Percentiles rank a stretch among this genome's conserved stretches.
These are phyloP conservation scores for Trametes sp. DNA, from an alignment of 1,284 basidiomycete species.

Conservation along the genomic window DNA sequence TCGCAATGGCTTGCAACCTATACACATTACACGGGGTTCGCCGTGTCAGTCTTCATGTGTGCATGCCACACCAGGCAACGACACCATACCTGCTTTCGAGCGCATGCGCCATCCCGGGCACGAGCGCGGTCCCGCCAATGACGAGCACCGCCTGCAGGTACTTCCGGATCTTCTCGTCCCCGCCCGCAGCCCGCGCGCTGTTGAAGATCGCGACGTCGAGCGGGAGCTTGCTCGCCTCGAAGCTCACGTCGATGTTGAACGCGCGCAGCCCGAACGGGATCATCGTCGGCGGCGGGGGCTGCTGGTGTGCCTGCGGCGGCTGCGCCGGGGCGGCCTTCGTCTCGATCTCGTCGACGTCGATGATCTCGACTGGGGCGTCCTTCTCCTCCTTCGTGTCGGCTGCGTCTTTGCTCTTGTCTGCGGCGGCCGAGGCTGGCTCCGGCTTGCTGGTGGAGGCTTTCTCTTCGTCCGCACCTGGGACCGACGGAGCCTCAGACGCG, in stretches of 20 bases:
- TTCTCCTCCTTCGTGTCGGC: background rate
- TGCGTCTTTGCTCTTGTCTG: slow-evolving; percentile 8
- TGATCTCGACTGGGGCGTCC: slow-evolving; percentile 51
- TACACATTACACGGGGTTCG: background rate
- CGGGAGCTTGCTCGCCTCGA: slow-evolving; percentile 90
- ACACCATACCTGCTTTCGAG: slow-evolving; percentile 74
- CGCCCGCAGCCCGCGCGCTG: slow-evolving; percentile 83
- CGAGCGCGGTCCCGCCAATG: slow-evolving; percentile 82
- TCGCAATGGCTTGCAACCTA: slow-evolving; percentile 85
- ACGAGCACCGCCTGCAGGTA: slow-evolving; percentile 91
- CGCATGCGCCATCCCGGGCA: slow-evolving; percentile 80
- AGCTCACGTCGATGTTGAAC: slow-evolving; percentile 74
- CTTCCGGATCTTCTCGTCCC: slow-evolving; percentile 90
- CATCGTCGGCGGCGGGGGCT: slow-evolving; percentile 23
- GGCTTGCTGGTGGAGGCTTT: slow-evolving; percentile 2
- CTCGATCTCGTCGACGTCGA: slow-evolving; percentile 60
- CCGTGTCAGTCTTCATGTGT: background rate
- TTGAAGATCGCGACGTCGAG: slow-evolving; percentile 96
- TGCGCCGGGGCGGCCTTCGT: slow-evolving; percentile 38
- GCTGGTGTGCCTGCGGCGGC: slow-evolving; percentile 16
- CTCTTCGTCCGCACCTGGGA: slow-evolving; percentile 17
- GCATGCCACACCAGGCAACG: background rate
- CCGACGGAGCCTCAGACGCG: slow-evolving; percentile 26
- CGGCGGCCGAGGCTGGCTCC: background rate
- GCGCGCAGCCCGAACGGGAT: slow-evolving; percentile 41